These are phyloP conservation scores for Mercurialis annua DNA, from an alignment of 345 rosid species.

Conservation along the genomic window DNA sequence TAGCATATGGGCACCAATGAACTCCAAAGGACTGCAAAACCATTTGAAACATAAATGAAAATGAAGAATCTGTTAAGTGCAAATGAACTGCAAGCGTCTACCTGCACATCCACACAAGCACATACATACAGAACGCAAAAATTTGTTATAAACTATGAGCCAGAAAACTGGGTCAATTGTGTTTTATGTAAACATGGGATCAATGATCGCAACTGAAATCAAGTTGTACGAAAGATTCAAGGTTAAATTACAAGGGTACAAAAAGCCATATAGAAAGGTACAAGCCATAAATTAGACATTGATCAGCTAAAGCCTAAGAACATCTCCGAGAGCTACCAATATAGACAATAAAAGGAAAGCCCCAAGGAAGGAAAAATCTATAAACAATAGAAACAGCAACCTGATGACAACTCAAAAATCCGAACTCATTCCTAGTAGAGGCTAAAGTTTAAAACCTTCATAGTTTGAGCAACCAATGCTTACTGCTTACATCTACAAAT, in stretches of 20 bases:
- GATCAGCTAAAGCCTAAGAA: background rate
- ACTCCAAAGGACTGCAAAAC: constrained; percentile 81
- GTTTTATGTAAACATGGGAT: background rate
- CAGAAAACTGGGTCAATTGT: background rate
- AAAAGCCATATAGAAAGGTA: background rate
- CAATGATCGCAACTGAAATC: background rate
- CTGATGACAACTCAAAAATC: background rate
- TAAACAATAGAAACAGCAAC: background rate
- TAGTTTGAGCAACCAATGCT: background rate
- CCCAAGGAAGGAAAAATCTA: background rate
- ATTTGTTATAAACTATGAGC: background rate
- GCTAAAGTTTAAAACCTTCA: background rate
- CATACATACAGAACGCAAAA: background rate
- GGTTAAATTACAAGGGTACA: background rate
- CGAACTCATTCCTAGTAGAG: background rate
- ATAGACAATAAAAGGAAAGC: background rate
- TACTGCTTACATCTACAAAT: background rate
- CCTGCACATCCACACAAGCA: background rate
- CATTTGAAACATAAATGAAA: constrained; percentile 20
- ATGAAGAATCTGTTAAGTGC: constrained; percentile 10
- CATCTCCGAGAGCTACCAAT: background rate
- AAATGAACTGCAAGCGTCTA: background rate
- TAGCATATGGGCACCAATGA: constrained; percentile 95
- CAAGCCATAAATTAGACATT: background rate
- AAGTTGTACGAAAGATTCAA: background rate